phyloP scores from a whole-genome alignment of 2,329 filamentous ascomycete genomes.

The Fusarium nelsonii region DNA sequence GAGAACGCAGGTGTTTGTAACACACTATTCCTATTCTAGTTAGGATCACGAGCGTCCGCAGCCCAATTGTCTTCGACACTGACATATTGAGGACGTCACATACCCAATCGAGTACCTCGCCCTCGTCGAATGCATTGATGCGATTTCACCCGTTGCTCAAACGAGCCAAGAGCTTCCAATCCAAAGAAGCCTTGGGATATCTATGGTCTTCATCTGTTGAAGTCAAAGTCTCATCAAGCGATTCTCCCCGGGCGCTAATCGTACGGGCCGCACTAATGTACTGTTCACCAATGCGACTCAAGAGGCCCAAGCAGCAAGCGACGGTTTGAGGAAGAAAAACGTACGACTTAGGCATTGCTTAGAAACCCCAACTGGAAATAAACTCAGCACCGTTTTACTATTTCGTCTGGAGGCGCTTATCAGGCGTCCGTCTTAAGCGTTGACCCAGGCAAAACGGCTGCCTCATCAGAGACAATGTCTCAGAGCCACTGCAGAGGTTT shows the following conservation, averaged over 20 bases:
- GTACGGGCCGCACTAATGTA: neutral
- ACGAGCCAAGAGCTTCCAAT: neutral
- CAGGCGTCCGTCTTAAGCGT: slow-evolving; percentile 26
- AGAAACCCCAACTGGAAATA: neutral
- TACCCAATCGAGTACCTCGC: slow-evolving; percentile 12
- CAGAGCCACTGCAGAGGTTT: slow-evolving; percentile 18
- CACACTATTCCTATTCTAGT: slow-evolving; percentile 38
- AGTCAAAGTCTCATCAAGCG: neutral
- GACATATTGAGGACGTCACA: slow-evolving; percentile 34
- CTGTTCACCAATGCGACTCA: slow-evolving; percentile 5
- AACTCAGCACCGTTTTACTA: slow-evolving; percentile 23
- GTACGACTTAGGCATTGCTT: slow-evolving; percentile 33
- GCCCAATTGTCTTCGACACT: slow-evolving; percentile 28
- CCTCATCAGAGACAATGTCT: slow-evolving; percentile 43
- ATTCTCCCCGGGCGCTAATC: slow-evolving; percentile 23
- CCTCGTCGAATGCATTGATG: slow-evolving; percentile 22
- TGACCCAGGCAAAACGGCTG: slow-evolving; percentile 39
- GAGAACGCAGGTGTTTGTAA: slow-evolving; percentile 28
- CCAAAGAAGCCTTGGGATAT: neutral
- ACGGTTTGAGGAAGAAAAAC: slow-evolving; percentile 23
- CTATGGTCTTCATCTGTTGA: neutral
- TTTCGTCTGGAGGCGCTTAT: slow-evolving; percentile 29
- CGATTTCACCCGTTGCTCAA: neutral
- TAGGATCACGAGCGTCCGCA: slow-evolving; percentile 12
- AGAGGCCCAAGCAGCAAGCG: slow-evolving; percentile 9